These are phyloP conservation scores for Cystobasidium sp. DNA, from an alignment of 1,284 basidiomycete genomes.

Conservation along the genomic window DNA sequence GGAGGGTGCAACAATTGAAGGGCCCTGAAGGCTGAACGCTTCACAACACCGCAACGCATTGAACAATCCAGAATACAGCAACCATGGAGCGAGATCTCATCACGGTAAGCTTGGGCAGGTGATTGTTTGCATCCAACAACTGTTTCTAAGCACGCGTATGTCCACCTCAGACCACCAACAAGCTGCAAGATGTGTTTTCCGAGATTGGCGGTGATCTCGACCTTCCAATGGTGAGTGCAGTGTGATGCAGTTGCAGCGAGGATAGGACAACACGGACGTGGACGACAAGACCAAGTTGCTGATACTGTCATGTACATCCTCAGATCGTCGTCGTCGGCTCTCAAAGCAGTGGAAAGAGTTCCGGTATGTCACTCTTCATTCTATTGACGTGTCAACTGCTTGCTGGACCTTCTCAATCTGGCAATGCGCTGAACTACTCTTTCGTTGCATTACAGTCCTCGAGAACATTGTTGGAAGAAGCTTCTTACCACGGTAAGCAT, in stretches of 20 bases:
- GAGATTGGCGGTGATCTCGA: slow-evolving; percentile 40
- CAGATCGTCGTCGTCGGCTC: slow-evolving; percentile 58
- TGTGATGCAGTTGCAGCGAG: background rate
- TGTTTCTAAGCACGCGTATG: background rate
- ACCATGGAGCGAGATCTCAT: slow-evolving; percentile 35
- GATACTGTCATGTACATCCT: background rate
- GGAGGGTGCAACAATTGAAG: too few species aligned
- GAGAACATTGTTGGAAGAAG: slow-evolving; percentile 88
- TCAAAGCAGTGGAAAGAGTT: slow-evolving; percentile 54
- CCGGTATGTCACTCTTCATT: slow-evolving; percentile 14
- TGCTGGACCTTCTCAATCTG: slow-evolving; percentile 50
- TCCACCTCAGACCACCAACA: slow-evolving; percentile 22
- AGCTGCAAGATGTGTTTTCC: slow-evolving; percentile 39
- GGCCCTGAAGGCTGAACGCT: too few species aligned
- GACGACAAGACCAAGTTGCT: background rate
- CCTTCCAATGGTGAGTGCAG: slow-evolving; percentile 25
- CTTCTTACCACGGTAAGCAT: slow-evolving; percentile 76
- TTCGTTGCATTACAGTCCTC: slow-evolving; percentile 62
- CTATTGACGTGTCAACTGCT: slow-evolving; percentile 58
- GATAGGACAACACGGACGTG: background rate
- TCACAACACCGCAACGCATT: background rate
- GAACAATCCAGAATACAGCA: background rate
- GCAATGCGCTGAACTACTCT: slow-evolving; percentile 74
- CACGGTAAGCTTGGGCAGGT: slow-evolving; percentile 7
- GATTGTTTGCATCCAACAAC: too few species aligned